These are phyloP conservation scores for Pittosporum tobira DNA, from an alignment of 129 eudicot genomes.

Conservation along the genomic window DNA sequence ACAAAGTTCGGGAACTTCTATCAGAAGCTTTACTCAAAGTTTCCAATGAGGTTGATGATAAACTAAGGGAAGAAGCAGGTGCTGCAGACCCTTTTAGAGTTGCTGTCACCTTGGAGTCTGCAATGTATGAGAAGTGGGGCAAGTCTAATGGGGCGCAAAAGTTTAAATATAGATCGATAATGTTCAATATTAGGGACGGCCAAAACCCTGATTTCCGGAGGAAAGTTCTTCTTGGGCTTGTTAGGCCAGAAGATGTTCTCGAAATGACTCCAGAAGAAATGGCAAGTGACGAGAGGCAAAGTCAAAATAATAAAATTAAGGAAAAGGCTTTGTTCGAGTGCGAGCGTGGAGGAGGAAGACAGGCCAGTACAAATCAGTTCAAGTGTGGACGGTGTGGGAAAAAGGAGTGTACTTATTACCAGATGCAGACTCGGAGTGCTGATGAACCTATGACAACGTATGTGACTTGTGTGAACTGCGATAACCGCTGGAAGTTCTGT, in stretches of 20 bases:
- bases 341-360: slow-evolving; percentile 55
- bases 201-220: slow-evolving; percentile 91
- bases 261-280: slow-evolving; percentile 74
- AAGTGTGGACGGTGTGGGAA: slow-evolving; percentile 71
- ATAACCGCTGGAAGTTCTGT: slow-evolving; percentile 86
- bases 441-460: slow-evolving; percentile 95
- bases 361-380: slow-evolving; percentile 76
- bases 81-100: slow-evolving; percentile 65
- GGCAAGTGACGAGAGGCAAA: slow-evolving; percentile 74
- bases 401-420: slow-evolving; percentile 63
- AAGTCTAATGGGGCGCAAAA: slow-evolving; percentile 60
- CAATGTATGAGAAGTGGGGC: slow-evolving; percentile 90
- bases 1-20: slow-evolving; percentile 69
- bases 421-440: slow-evolving; percentile 91
- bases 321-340: slow-evolving; percentile 74
- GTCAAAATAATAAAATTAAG: slow-evolving; percentile 46
- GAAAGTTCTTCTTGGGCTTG: slow-evolving; percentile 62
- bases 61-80: slow-evolving; percentile 35
- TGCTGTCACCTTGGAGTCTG: slow-evolving; percentile 70
- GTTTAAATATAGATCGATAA: slow-evolving; percentile 59
- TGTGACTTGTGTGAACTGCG: slow-evolving; percentile 86
- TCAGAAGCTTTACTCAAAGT: slow-evolving; percentile 74
- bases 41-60: slow-evolving; percentile 45
- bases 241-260: slow-evolving; percentile 43
- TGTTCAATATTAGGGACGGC: slow-evolving; percentile 71